phyloP scores from a whole-genome alignment of 768 basidiomycete species.

The Trametes maxima region DNA sequence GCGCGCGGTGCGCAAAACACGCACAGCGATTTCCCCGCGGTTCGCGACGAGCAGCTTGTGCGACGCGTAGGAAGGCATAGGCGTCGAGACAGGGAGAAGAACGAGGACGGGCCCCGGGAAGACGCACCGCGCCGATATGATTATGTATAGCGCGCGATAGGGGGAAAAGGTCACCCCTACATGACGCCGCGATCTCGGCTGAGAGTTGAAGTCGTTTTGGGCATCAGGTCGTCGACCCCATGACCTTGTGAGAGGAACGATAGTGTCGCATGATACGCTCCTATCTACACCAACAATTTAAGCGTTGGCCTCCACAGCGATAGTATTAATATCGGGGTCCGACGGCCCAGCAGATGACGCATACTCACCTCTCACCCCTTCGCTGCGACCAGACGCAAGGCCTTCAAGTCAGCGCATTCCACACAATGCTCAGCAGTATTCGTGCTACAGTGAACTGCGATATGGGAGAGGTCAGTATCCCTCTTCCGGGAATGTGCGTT shows the following conservation, averaged over 20 bases:
- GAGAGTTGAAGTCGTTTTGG: not conserved
- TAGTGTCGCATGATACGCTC: slow-evolving; percentile 2
- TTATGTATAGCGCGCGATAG: not conserved
- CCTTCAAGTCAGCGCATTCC: not conserved
- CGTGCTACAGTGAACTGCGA: slow-evolving; percentile 37
- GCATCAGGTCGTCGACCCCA: not conserved
- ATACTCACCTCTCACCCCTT: not conserved
- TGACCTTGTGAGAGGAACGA: not conserved
- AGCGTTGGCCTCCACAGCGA: not conserved
- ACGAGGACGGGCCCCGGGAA: not conserved
- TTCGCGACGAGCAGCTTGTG: slow-evolving; percentile 68
- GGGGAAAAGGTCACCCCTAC: not conserved
- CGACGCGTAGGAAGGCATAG: not conserved
- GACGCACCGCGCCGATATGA: not conserved
- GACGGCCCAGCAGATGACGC: not conserved
- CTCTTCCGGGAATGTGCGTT: no score
- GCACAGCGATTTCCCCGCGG: slow-evolving; percentile 71
- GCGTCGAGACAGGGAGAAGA: not conserved
- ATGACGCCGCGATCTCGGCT: not conserved
- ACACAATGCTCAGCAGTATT: slow-evolving; percentile 3
- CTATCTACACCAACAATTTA: slow-evolving; percentile 4
- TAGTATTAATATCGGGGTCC: not conserved
- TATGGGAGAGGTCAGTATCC: slow-evolving; percentile 34
- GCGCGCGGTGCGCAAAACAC: slow-evolving; percentile 60
- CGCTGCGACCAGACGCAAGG: not conserved